These are phyloP conservation scores for Phaeotremella skinneri DNA, from an alignment of 768 basidiomycete species.

Conservation along the genomic window DNA sequence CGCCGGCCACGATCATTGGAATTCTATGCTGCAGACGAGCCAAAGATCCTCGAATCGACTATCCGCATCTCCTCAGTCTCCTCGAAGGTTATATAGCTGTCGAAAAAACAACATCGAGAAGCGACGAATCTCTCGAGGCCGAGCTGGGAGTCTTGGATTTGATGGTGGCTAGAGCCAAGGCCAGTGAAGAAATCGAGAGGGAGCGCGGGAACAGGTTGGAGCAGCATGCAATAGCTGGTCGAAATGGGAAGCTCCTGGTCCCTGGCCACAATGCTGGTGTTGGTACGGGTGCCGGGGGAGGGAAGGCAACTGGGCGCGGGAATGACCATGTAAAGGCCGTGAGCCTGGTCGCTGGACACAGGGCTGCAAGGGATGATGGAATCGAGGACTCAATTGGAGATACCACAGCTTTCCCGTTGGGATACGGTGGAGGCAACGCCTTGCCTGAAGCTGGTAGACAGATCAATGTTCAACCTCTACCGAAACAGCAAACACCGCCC, in stretches of 20 bases:
- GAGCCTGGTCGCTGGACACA: too few species aligned
- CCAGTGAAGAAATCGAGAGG: conserved; percentile 6
- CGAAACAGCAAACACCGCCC: too few species aligned
- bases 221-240: neutral
- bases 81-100: conserved; percentile 21
- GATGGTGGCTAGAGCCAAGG: conserved; percentile 14
- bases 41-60: conserved; percentile 5
- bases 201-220: neutral
- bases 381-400: too few species aligned
- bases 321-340: too few species aligned
- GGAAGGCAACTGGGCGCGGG: neutral
- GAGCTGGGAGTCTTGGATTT: conserved; percentile 23
- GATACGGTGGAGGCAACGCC: too few species aligned
- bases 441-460: too few species aligned
- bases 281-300: neutral
- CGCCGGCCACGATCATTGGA: conserved; percentile 29
- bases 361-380: too few species aligned
- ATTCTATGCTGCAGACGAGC: conserved; percentile 21
- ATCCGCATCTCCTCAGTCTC: conserved; percentile 4
- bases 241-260: too few species aligned
- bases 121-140: conserved; percentile 17
- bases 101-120: conserved; percentile 19
- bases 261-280: neutral
- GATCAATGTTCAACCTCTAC: too few species aligned
- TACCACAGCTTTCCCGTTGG: too few species aligned